Evolutionary conservation across 495 filamentous ascomycete genomes (phyloP).

Genomic region (Chaetomium tenue): DNA sequence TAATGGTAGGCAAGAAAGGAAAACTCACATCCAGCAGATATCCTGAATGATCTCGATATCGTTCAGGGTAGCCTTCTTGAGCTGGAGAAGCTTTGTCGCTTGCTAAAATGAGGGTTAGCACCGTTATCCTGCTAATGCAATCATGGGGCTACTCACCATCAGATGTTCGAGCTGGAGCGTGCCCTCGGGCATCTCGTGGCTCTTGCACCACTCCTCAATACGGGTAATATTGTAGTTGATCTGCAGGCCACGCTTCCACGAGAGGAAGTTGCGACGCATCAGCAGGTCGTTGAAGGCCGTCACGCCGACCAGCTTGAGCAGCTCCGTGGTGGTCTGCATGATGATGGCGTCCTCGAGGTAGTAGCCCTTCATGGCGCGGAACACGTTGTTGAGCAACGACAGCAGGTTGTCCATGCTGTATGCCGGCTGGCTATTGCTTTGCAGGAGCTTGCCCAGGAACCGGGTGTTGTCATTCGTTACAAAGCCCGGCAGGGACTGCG

Average conservation of each 20-base stretch:
- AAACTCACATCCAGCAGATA: conserved; percentile 97
- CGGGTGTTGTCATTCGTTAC: conserved; percentile 97
- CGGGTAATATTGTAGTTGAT: conserved; percentile 99
- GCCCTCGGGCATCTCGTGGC: conserved; percentile 98
- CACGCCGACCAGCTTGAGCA: conserved; percentile 90
- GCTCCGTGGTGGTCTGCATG: conserved; percentile 90
- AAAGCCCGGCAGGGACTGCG: conserved; percentile 95
- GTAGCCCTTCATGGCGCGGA: conserved; percentile 97
- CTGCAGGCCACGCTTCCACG: conserved; percentile 98
- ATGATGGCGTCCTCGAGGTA: conserved; percentile 95
- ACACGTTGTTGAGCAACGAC: conserved; percentile 93
- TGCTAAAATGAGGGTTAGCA: conserved; percentile 57
- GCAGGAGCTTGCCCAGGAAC: conserved; percentile 94
- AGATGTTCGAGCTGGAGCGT: conserved; percentile 97
- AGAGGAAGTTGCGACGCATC: conserved; percentile 97
- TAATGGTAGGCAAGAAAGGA: background rate
- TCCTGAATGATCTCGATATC: conserved; percentile 99
- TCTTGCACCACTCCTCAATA: conserved; percentile 99
- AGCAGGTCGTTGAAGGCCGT: conserved; percentile 98
- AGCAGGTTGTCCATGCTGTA: conserved; percentile 99
- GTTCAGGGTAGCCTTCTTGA: conserved; percentile 98
- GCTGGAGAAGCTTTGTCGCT: conserved; percentile 96
- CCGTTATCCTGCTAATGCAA: background rate
- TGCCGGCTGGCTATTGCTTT: conserved; percentile 79
- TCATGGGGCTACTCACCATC: conserved; percentile 60